Evolutionary conservation across 2,329 filamentous ascomycete genomes (phyloP), one percentile per base, ranked within the genome.

Genomic region (Curvularia eragrostidis): DNA sequence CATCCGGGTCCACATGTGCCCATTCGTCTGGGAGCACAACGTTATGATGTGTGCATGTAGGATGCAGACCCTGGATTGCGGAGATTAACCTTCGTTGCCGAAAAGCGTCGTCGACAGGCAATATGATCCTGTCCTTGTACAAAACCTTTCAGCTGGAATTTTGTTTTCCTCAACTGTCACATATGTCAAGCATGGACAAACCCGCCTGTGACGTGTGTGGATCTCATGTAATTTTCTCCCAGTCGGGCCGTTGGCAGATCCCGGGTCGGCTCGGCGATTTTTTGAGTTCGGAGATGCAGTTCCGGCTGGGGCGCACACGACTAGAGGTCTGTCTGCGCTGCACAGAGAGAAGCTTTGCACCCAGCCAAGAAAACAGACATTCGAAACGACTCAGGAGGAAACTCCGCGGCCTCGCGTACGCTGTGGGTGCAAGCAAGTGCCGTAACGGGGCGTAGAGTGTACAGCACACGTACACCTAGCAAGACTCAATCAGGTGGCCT

Each of bases 241-340:
- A 53, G 23, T 53, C 50, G 54, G 49, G 34, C 54, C 54, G 49
- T 57, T 34, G 13, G 43, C 15, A 48, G 21, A 12, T 42, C 24
- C n/a, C 32, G 48, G 28, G 43, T 43, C 43, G 49, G 23, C 7
- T 34, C 24, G 34, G 26, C 41, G 15, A 38, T 18, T 56, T 44
- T 13, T 13, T 15, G 12, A 12, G 23, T 12, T 30, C 47, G 23
- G 28, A 32, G 24, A 1, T 32, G 4, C 41, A 15, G 47, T 53
- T 36, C 42, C 13, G 36, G 32, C 34, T 18, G 26, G 34, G 46
- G 23, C 10, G 19, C 5, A 42, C 21, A 42, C 23, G 13, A 38
- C 23, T 24, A n/a, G 13, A 30, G n/a, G n/a, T n/a, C n/a, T n/a
- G n/a, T n/a, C n/a, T 42, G 32, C 28, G n/a, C 47, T n/a, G n/a